Percentiles rank a stretch among this genome's conserved stretches.
These are phyloP conservation scores for Microbotryum intermedium DNA, from an alignment of 1,284 basidiomycete genomes.

Conservation along the genomic window DNA sequence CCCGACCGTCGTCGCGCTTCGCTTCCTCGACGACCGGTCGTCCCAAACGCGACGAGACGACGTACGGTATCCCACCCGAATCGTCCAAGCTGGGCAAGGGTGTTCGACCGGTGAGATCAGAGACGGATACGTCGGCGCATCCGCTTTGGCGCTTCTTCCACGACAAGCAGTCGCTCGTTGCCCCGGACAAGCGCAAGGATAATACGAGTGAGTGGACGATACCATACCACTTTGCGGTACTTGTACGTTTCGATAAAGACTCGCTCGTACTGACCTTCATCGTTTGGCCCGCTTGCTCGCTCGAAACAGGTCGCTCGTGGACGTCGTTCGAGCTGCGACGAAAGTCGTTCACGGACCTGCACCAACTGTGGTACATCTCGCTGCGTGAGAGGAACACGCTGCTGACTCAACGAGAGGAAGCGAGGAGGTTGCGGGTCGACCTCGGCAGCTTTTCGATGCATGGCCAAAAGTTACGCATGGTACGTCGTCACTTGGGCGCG, in stretches of 20 bases:
- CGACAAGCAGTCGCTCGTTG: slow-evolving; percentile 23
- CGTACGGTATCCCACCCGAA: slow-evolving; percentile 27
- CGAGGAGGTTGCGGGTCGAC: slow-evolving; percentile 51
- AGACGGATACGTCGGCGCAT: slow-evolving; percentile 23
- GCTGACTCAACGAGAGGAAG: slow-evolving; percentile 74
- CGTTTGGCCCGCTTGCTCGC: not conserved
- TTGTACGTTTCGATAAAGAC: not conserved
- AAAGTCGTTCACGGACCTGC: slow-evolving; percentile 84
- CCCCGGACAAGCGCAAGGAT: slow-evolving; percentile 25
- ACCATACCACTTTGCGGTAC: not conserved
- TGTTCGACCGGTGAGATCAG: not conserved
- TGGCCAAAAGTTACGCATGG: slow-evolving; percentile 20
- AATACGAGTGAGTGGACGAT: slow-evolving; percentile 18
- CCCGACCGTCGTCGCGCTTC: no score
- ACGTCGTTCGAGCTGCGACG: slow-evolving; percentile 68
- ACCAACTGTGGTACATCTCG: slow-evolving; percentile 85
- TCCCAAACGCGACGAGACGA: slow-evolving; percentile 32
- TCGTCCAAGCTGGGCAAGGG: slow-evolving; percentile 3
- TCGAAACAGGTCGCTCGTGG: slow-evolving; percentile 69
- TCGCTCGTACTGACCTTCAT: not conserved
- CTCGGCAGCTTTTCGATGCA: slow-evolving; percentile 15
- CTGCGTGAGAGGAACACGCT: slow-evolving; percentile 79
- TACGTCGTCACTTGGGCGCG: not conserved
- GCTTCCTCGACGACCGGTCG: slow-evolving; percentile 8
- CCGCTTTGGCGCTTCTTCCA: slow-evolving; percentile 35